These are phyloP conservation scores for Nakataea oryzae DNA, from an alignment of 2,329 filamentous ascomycete genomes.

Conservation along the genomic window DNA sequence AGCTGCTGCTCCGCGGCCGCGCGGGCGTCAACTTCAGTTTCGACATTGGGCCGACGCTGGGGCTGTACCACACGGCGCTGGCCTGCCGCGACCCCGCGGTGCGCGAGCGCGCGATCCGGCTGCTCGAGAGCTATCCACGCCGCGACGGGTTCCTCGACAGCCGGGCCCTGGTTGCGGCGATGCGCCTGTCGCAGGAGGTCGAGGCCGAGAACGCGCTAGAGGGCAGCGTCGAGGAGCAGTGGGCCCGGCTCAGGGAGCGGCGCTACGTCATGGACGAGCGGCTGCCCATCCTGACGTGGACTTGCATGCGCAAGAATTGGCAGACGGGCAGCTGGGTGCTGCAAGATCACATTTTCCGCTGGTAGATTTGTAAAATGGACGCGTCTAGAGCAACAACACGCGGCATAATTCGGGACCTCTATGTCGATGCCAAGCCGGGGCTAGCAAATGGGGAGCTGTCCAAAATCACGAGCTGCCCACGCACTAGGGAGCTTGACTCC, in stretches of 20 bases:
- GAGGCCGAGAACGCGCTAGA: conserved; percentile 21
- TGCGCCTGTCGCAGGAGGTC: conserved; percentile 22
- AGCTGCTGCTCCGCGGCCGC: conserved; percentile 19
- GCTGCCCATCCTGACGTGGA: not conserved
- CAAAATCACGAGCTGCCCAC: not conserved
- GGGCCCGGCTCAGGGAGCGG: not conserved
- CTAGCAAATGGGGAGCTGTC: not conserved
- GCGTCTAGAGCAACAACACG: no score
- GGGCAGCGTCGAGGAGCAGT: conserved; percentile 23
- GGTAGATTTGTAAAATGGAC: no score
- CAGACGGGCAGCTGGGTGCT: not conserved
- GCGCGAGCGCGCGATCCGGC: conserved; percentile 26
- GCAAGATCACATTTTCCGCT: not conserved
- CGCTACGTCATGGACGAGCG: not conserved
- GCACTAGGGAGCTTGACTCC: not conserved
- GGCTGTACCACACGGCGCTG: conserved; percentile 28
- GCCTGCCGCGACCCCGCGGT: conserved; percentile 27
- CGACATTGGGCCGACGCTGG: conserved; percentile 35
- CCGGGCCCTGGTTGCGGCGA: conserved; percentile 26
- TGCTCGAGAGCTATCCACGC: conserved; percentile 28
- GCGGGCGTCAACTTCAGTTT: conserved; percentile 25
- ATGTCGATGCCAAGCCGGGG: not conserved
- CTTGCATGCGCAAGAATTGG: not conserved
- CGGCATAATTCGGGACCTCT: no score
- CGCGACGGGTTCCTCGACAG: conserved; percentile 33